Evolutionary conservation across 495 filamentous ascomycete species (phyloP), one percentile per base, ranked within the genome.

Genomic region (Penicillium pancosmium): DNA sequence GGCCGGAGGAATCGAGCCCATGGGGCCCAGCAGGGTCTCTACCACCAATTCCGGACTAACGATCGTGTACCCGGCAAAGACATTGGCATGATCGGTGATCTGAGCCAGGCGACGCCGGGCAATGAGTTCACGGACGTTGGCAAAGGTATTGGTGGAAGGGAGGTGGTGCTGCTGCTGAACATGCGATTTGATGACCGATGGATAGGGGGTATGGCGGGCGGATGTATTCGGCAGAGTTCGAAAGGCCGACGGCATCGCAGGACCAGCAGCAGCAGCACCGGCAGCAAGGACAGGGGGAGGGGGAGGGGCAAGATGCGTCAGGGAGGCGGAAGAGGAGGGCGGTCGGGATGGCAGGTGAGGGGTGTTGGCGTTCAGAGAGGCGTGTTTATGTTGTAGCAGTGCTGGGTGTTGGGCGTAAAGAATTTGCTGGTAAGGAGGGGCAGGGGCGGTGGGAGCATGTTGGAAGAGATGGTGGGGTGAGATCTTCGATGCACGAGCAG

Each of bases 161-260:
- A 73, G 75, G 63, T 73, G 70, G 60, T 71, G 70, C 60, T 70
- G 72, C 65, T 70, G 66, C 66, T 72, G 68, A 64, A 64, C 66
- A 55, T 70, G 75, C 56, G 72, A 68, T 63, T 79, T 78, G 70
- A 67, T 61, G 63, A 74, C 59, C 60, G 73, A 72, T 52, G 73
- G 74, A 51, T 77, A 76, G 52, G 74, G 75, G 60, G 71, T 71
- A 74, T 78, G 73, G 41, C 75, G 75, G 65, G 70, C 68, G 65
- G 73, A 72, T 66, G 71, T 66, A 64, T 69, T 78, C 59, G 77
- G 72, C 33, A 79, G 56, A 56, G 76, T 73, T 67, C 77, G 76
- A 71, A 79, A 80, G 71, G 77, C 75, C 68, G 77, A 78, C 73
- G 76, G 76, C 77, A 80, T 80, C 73, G 77, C 76, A 77, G 73